Base-by-base conservation (phyloP, 2,329 filamentous ascomycete species). In the Colletotrichum trifolii region DNA sequence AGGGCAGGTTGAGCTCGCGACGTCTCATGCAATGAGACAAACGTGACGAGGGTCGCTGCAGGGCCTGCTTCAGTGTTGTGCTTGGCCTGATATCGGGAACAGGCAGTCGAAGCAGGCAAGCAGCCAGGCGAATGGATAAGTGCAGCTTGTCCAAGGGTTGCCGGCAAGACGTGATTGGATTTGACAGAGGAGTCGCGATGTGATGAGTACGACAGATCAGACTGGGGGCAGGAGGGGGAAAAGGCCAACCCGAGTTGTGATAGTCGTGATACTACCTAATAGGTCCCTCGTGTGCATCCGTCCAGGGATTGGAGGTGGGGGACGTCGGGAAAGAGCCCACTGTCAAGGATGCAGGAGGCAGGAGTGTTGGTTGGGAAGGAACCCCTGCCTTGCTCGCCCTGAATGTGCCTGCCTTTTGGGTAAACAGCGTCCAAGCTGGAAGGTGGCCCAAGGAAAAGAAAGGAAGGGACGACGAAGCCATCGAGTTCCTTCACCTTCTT, bases 21-120 rank as follows among this genome's bases (percentile, higher is more conserved):
- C 60, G 55, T 60, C 57, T 52, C 56, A 61, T 46, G 57, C 50
- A 54, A 53, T 42, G 57, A 60, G 46, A 60, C 61, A 60, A 34
- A 38, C 10, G 57, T 49, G 56, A 64, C 61, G 61, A 60, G 61
- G 49, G 49, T 54, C 40, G 50, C 40, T 39, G 61, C 49, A 64
- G 61, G 61, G 46, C 13, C 7, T 43, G 11, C 13, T 13, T 13
- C 13, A 17, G 35, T 54, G 56, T 15, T 49, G 55, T 56, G 54
- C 56, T 56, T 55, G 49, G 45, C 15, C 49, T 39, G 42, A 38
- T 36, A 53, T 12, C 25, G 25, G 25, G 34, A 15, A 58, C n/a
- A 9, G 8, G 55, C 48, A 50, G 11, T 50, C 34, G 53, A 45
- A 55, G 40, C 40, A 55, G 40, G n/a, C 40, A 17, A 36, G 39